These are phyloP conservation scores for Articulospora tetracladia DNA, from an alignment of 495 filamentous ascomycete genomes.

Conservation along the genomic window DNA sequence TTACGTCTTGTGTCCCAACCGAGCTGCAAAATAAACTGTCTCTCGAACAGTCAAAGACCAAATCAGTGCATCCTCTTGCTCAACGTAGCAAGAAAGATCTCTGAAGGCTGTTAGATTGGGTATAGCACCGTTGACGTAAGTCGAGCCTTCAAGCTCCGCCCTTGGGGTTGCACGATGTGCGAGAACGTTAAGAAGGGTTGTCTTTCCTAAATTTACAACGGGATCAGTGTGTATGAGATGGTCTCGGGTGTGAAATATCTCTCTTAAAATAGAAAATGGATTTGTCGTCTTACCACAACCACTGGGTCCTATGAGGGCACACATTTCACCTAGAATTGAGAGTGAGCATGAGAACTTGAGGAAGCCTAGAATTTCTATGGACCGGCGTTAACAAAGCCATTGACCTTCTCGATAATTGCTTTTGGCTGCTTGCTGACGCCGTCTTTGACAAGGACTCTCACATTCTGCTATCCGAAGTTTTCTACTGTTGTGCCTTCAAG, in stretches of 20 bases:
- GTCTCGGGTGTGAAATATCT: conserved; percentile 64
- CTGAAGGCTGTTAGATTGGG: conserved; percentile 33
- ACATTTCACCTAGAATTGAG: too few relatives aligned
- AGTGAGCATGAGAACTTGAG: too few relatives aligned
- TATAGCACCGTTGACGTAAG: conserved; percentile 52
- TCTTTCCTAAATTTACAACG: conserved; percentile 69
- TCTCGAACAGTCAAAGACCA: conserved; percentile 74
- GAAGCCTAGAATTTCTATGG: too few relatives aligned
- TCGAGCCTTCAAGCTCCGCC: conserved; percentile 31
- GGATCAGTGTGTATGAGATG: too few relatives aligned
- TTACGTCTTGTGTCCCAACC: conserved; percentile 39
- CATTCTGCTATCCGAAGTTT: too few relatives aligned
- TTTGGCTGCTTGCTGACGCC: too few relatives aligned
- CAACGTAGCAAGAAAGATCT: conserved; percentile 63
- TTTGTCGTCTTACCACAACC: too few relatives aligned
- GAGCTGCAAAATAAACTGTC: conserved; percentile 64
- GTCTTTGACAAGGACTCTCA: too few relatives aligned
- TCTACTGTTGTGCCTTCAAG: too few relatives aligned
- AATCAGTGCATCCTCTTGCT: conserved; percentile 77
- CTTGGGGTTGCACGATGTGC: conserved; percentile 37
- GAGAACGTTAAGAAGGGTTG: conserved; percentile 56
- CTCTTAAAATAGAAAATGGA: background rate
- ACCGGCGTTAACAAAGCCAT: too few relatives aligned
- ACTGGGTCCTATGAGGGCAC: too few relatives aligned
- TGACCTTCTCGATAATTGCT: too few relatives aligned